These are phyloP conservation scores for Talaromyces wortmannii DNA, from an alignment of 495 filamentous ascomycete species.

Conservation along the genomic window DNA sequence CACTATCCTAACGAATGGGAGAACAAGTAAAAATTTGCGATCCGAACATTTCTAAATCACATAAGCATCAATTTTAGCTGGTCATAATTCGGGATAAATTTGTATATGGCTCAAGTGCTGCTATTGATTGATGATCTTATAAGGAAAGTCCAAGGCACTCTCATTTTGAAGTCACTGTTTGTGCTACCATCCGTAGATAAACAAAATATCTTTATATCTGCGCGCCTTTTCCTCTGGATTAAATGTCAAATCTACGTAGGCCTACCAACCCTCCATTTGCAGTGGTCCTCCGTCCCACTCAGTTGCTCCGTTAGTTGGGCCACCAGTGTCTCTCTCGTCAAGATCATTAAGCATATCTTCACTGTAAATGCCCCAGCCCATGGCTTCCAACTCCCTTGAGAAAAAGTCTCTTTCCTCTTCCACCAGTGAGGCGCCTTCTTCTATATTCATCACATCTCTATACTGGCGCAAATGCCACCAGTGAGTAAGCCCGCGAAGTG, in stretches of 20 bases:
- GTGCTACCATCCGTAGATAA: no score
- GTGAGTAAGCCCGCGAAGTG: conserved; percentile 75
- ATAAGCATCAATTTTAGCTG: no score
- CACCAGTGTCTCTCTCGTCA: conserved; percentile 39
- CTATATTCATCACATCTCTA: conserved; percentile 70
- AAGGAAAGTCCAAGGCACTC: no score
- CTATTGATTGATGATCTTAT: no score
- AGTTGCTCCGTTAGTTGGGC: conserved; percentile 25
- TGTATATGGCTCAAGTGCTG: no score
- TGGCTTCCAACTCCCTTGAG: conserved; percentile 76
- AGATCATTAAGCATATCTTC: conserved; percentile 26
- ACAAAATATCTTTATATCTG: not conserved
- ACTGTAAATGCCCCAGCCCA: conserved; percentile 50
- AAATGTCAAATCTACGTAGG: not conserved
- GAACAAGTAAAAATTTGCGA: no score
- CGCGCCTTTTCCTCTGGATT: not conserved
- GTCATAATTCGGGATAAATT: no score
- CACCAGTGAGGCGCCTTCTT: conserved; percentile 46
- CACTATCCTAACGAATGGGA: no score
- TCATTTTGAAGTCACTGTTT: no score
- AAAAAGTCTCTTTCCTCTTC: conserved; percentile 89
- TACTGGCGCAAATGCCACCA: conserved; percentile 87
- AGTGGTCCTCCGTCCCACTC: conserved; percentile 42
- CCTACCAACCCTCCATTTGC: conserved; percentile 35
- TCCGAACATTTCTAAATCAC: no score